phyloP scores from a whole-genome alignment of 2,329 filamentous ascomycete species.

The Fonsecaea nubica region DNA sequence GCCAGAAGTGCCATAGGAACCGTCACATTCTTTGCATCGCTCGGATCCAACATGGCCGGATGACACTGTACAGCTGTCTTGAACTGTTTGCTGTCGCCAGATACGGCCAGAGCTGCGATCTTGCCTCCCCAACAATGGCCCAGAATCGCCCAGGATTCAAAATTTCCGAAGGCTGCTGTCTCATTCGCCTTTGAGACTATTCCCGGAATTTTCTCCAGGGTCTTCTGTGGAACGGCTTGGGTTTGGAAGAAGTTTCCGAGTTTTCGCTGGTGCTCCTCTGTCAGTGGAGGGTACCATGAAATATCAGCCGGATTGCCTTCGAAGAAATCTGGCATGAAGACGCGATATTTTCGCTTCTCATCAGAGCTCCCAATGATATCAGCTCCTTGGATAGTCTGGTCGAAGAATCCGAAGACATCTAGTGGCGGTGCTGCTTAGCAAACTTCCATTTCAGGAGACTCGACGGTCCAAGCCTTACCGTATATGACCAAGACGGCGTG shows the following conservation, averaged over 20 bases:
- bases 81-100: slow-evolving; percentile 61
- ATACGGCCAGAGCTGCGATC: slow-evolving; percentile 57
- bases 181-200: slow-evolving; percentile 60
- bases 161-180: slow-evolving; percentile 39
- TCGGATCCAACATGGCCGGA: slow-evolving; percentile 66
- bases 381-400: slow-evolving; percentile 67
- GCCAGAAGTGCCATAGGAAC: slow-evolving; percentile 65
- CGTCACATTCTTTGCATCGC: slow-evolving; percentile 61
- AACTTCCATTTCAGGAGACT: too few species aligned
- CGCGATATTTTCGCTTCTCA: slow-evolving; percentile 76
- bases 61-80: slow-evolving; percentile 64
- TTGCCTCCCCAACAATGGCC: slow-evolving; percentile 67
- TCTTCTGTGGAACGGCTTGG: slow-evolving; percentile 63
- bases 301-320: slow-evolving; percentile 72
- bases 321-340: slow-evolving; percentile 94
- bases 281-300: slow-evolving; percentile 66
- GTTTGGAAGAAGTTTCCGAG: slow-evolving; percentile 65
- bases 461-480: slow-evolving; percentile 41
- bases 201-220: slow-evolving; percentile 61
- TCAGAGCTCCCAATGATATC: slow-evolving; percentile 66
- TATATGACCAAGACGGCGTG: slow-evolving; percentile 64
- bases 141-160: slow-evolving; percentile 64
- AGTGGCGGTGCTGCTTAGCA: too few species aligned
- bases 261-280: slow-evolving; percentile 65
- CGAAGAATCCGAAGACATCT: slow-evolving; percentile 63